Conservation (phyloP, 2,329 filamentous ascomycete species). For the Plectosphaerella cucumerina region DNA sequence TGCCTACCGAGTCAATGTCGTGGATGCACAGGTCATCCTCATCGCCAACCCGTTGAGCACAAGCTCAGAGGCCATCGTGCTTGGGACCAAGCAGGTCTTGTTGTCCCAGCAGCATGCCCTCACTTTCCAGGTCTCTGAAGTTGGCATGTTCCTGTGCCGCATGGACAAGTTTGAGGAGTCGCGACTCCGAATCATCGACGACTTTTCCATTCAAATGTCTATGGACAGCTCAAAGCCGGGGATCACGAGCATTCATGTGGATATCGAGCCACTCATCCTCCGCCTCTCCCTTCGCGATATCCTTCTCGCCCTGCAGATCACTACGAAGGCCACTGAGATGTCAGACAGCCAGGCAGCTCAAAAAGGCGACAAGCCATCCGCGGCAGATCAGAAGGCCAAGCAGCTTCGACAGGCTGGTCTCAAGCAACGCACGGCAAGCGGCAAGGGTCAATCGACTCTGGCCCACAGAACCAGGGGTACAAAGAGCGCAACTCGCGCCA, state of each 20-base stretch:
- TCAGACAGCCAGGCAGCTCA: slow-evolving; percentile 57
- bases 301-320: slow-evolving; percentile 85
- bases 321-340: slow-evolving; percentile 85
- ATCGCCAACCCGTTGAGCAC: slow-evolving; percentile 90
- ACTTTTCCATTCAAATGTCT: slow-evolving; percentile 88
- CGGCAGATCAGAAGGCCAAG: slow-evolving; percentile 51
- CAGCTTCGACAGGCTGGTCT: slow-evolving; percentile 45
- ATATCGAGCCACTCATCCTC: slow-evolving; percentile 87
- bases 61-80: slow-evolving; percentile 91
- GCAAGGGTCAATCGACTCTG: slow-evolving; percentile 49
- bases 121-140: slow-evolving; percentile 86
- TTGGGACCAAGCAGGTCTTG: slow-evolving; percentile 89
- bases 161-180: slow-evolving; percentile 97
- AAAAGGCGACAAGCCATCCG: slow-evolving; percentile 24
- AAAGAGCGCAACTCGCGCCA: background rate
- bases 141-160: slow-evolving; percentile 97
- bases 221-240: slow-evolving; percentile 67
- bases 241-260: slow-evolving; percentile 75
- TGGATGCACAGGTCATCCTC: slow-evolving; percentile 93
- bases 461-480: slow-evolving; percentile 27
- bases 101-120: slow-evolving; percentile 91
- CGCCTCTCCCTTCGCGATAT: slow-evolving; percentile 92
- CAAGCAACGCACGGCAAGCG: slow-evolving; percentile 54
- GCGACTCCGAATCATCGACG: slow-evolving; percentile 86
- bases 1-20: slow-evolving; percentile 87